Percentiles rank a stretch among this genome's conserved stretches.
Conservation (phyloP, 257 asterid genomes). For the Rubia yunnanensis region DNA sequence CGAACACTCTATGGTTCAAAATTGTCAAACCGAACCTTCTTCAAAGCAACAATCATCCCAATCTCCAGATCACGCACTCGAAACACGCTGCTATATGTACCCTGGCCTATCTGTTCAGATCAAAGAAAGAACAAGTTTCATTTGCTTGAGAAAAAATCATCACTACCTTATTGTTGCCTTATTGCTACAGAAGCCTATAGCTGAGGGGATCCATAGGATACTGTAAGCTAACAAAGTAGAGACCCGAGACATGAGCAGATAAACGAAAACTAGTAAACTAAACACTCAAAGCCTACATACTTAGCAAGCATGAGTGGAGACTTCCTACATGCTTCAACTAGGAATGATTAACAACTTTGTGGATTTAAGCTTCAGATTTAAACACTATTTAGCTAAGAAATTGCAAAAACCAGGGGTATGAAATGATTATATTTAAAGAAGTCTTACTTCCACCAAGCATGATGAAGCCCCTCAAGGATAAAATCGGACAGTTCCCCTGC, state of each 20-base stretch:
- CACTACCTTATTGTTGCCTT: too few relatives aligned
- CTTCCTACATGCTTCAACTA: neutral
- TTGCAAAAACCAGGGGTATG: neutral
- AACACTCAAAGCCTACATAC: neutral
- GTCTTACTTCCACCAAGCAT: conserved; percentile 65
- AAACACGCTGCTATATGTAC: too few relatives aligned
- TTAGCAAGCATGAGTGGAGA: neutral
- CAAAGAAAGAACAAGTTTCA: too few relatives aligned
- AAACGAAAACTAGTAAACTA: conserved; percentile 6
- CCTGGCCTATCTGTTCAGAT: too few relatives aligned
- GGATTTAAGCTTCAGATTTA: conserved; percentile 3
- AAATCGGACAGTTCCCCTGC: conserved; percentile 96
- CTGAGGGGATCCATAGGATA: conserved; percentile 91
- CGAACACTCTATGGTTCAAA: too few relatives aligned
- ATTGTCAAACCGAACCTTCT: too few relatives aligned
- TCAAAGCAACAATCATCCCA: too few relatives aligned
- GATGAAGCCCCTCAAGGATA: conserved; percentile 73
- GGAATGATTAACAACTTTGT: neutral
- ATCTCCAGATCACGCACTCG: too few relatives aligned
- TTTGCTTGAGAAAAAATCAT: too few relatives aligned
- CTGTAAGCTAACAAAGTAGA: conserved; percentile 62
- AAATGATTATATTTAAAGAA: conserved; percentile 15
- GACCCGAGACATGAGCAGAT: neutral
- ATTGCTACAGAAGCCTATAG: conserved; percentile 80
- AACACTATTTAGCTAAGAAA: neutral